Base-by-base conservation (phyloP, 768 basidiomycete species). In the Tubosaeta sp. region DNA sequence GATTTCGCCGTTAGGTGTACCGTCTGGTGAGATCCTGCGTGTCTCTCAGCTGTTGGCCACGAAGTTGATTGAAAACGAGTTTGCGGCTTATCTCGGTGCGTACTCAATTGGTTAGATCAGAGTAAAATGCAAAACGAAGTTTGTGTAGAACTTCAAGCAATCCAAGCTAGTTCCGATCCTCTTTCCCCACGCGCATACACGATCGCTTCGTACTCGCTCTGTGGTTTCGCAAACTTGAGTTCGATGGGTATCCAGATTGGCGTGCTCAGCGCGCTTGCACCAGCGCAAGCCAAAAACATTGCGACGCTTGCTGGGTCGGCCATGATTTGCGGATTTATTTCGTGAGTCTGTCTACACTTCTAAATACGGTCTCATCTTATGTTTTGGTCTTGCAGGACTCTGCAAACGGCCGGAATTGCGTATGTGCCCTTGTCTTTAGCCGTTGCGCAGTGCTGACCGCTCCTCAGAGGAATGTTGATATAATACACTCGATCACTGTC, bases 181-280 rank as follows among this genome's bases (percentile, higher is more conserved):
- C 78, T 93, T 45, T 83, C 83, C 19, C 74, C 69, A 27, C 89
- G 87, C 50, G 88, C 83, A 19, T 92, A 76, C 70, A 87, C 85
- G 46, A 93, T 94, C 58, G 83, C 87, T 13, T 83, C 86, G 30
- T 95, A 94, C 66, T 85, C 87, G 14, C 82, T 94, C 14, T 94
- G 91, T 68, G 94, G 94, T 10, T 95, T 95, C 62, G 90, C 90
- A 52, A 94, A 94, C 66, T 73, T 91, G 40, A 82, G 86, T 49
- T 89, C 89, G 7, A 73, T 93, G 22, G 93, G 92, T 62, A 91
- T 94, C 58, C 89, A 93, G 67, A 81, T 89, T 53, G 87, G 87
- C 61, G 87, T 88, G 63, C 73, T 88, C 44, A 73, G 76, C 42
- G 82, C 84, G 21, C 74, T 88, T 24, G 87, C 86, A 19, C 86